Evolutionary conservation across 495 filamentous ascomycete genomes (phyloP), one percentile per base, ranked within the genome.

Genomic region (Sphaerosporella brunnea): DNA sequence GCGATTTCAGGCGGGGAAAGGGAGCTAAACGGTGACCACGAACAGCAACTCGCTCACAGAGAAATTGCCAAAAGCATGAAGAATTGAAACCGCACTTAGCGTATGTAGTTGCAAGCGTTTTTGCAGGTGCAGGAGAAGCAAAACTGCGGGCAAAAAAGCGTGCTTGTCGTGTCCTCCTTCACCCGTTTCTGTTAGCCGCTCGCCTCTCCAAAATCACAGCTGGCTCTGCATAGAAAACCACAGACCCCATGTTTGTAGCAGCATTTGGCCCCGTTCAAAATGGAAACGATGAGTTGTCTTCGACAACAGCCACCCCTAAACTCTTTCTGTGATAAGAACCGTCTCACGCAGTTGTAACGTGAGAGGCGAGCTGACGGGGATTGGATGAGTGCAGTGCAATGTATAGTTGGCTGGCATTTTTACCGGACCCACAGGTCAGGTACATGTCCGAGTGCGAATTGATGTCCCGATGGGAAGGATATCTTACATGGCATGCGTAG

Each of bases 271-370:
- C 26, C 43, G 43, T 46, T 46, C 43, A 19, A 46, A 46, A 46
- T 46, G 43, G 43, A 46, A 46, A 46, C 43, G 43, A 46, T 46
- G 43, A 46, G 43, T 46, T 46, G 43, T 46, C 30, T 36, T 46
- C 43, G 43, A 46, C 43, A 46, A 46, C 43, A 46, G 30, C 18
- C 39, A 46, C 43, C 43, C 30, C 43, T 46, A 46, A 46, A 46
- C 43, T 21, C 43, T 46, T 46, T 46, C 43, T 21, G 43, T 46
- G 43, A 44, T 46, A 28, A 25, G 20, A 15, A 36, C 28, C 25
- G 40, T 20, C 40, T 43, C 20, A 20, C 40, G 23, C 30, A 36
- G 11, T 46, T 46, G 43, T 15, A 23, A 46, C 24, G 30, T 46
- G 43, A 46, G 21, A 25, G 11, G 35, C 13, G 2, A 23, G 20